Percentiles rank a stretch among this genome's conserved stretches.
These are phyloP conservation scores for Sporothrix euskadiensis DNA, from an alignment of 2,329 filamentous ascomycete genomes.

Conservation along the genomic window DNA sequence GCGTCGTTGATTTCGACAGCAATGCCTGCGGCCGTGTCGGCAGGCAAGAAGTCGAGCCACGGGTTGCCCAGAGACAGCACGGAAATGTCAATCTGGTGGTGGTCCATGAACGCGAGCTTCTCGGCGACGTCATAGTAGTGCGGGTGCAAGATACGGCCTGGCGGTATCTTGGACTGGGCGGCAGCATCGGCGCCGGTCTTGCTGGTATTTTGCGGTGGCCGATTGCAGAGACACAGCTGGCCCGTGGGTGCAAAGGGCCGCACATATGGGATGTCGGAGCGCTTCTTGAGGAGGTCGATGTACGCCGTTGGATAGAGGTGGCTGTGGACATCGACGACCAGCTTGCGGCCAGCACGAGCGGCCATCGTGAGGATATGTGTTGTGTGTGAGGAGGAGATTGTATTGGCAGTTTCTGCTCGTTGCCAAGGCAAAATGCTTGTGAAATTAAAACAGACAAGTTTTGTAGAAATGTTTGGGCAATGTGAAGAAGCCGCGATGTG, in stretches of 20 bases:
- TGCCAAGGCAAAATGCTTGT: no score
- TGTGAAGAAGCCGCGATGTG: neutral
- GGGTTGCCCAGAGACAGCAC: slow-evolving; percentile 85
- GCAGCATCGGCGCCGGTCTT: slow-evolving; percentile 45
- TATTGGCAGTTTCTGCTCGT: neutral
- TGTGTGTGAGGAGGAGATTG: neutral
- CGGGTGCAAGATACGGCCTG: slow-evolving; percentile 74
- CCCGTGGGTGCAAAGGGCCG: slow-evolving; percentile 23
- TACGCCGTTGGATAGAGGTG: slow-evolving; percentile 27
- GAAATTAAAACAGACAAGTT: no score
- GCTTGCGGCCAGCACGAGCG: slow-evolving; percentile 21
- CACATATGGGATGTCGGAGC: slow-evolving; percentile 26
- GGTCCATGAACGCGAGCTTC: slow-evolving; percentile 81
- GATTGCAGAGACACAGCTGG: slow-evolving; percentile 26
- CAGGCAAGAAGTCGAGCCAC: slow-evolving; percentile 78
- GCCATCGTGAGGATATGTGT: slow-evolving; percentile 18
- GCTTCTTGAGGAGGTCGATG: slow-evolving; percentile 29
- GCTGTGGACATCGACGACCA: slow-evolving; percentile 29
- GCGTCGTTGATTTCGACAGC: slow-evolving; percentile 72
- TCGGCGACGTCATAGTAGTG: slow-evolving; percentile 75
- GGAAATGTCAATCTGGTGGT: slow-evolving; percentile 73
- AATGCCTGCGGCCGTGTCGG: slow-evolving; percentile 60
- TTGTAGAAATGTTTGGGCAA: no score
- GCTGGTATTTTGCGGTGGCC: slow-evolving; percentile 26
- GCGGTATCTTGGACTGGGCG: slow-evolving; percentile 44